Conservation (phyloP, 371 early-diverging fungal species). For the Apophysomyces trapeziformis region DNA sequence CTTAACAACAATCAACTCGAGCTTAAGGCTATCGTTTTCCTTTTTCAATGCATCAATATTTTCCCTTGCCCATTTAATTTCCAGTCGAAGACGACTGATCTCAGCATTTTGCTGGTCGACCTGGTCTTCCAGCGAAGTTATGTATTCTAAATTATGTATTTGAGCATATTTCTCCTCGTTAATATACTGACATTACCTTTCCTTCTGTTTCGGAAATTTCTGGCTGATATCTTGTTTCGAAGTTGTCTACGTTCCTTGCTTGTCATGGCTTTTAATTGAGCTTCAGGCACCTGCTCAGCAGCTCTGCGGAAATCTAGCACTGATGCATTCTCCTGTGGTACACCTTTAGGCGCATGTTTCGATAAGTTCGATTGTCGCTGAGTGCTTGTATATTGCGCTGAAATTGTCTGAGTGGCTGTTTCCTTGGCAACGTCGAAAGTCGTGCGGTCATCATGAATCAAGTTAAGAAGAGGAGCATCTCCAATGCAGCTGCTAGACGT, state of each 20-base stretch:
- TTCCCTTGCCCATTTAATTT: conserved; percentile 45
- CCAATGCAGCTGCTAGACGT: not conserved
- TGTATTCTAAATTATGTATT: conserved; percentile 61
- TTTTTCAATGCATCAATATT: conserved; percentile 37
- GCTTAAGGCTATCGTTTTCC: conserved; percentile 39
- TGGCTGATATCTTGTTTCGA: conserved; percentile 89
- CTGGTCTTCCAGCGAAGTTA: conserved; percentile 69
- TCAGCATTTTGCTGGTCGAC: conserved; percentile 54
- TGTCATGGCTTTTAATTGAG: conserved; percentile 63
- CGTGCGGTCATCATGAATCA: not conserved
- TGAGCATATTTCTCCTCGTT: not conserved
- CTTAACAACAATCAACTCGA: conserved; percentile 33
- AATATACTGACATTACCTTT: conserved; percentile 64
- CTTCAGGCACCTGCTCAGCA: conserved; percentile 29
- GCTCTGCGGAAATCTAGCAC: not conserved
- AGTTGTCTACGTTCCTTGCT: conserved; percentile 89
- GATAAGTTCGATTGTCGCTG: not conserved
- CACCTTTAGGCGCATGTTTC: conserved; percentile 1
- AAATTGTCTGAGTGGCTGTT: not conserved
- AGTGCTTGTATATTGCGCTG: not conserved
- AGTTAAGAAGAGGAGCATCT: not conserved
- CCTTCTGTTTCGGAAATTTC: conserved; percentile 86
- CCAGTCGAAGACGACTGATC: conserved; percentile 58
- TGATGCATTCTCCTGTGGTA: not conserved
- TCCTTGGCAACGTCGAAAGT: not conserved